Evolutionary conservation across 2,329 filamentous ascomycete species (phyloP).

Genomic region (Elsinoe arachidis): DNA sequence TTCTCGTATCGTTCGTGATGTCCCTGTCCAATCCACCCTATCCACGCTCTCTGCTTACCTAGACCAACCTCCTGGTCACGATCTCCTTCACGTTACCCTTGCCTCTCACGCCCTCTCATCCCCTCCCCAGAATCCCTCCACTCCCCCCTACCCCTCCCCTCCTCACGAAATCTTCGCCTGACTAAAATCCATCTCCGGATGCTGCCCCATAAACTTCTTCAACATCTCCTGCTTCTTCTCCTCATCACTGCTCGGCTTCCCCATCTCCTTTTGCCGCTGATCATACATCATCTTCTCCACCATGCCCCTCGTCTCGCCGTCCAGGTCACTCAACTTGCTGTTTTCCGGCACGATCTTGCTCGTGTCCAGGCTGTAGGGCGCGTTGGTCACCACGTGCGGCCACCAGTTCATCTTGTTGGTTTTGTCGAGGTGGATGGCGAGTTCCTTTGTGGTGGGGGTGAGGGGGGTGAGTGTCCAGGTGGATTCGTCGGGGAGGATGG

Average conservation of each 20-base stretch:
- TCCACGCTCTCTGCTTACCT: background rate
- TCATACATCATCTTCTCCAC: conserved; percentile 99
- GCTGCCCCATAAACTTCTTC: conserved; percentile 73
- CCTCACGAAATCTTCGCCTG: conserved; percentile 48
- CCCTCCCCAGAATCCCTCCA: too few relatives aligned
- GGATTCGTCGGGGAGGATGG: conserved; percentile 74
- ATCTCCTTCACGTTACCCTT: background rate
- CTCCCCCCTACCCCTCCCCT: background rate
- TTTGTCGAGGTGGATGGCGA: conserved; percentile 89
- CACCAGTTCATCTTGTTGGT: conserved; percentile 98
- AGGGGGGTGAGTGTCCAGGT: conserved; percentile 78
- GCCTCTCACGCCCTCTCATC: background rate
- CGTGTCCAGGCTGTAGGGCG: conserved; percentile 79
- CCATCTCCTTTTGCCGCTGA: conserved; percentile 91
- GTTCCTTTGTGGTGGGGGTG: conserved; percentile 54
- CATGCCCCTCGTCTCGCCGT: conserved; percentile 91
- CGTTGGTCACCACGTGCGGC: conserved; percentile 77
- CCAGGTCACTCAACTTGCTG: conserved; percentile 82
- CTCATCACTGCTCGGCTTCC: conserved; percentile 83
- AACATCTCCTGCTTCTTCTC: conserved; percentile 90
- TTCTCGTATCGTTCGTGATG: background rate
- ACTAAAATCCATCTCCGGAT: conserved; percentile 63
- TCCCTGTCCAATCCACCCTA: background rate
- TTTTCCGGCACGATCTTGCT: conserved; percentile 91
- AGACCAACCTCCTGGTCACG: background rate